These are phyloP conservation scores for Trametes maxima DNA, from an alignment of 768 basidiomycete genomes.

Conservation along the genomic window DNA sequence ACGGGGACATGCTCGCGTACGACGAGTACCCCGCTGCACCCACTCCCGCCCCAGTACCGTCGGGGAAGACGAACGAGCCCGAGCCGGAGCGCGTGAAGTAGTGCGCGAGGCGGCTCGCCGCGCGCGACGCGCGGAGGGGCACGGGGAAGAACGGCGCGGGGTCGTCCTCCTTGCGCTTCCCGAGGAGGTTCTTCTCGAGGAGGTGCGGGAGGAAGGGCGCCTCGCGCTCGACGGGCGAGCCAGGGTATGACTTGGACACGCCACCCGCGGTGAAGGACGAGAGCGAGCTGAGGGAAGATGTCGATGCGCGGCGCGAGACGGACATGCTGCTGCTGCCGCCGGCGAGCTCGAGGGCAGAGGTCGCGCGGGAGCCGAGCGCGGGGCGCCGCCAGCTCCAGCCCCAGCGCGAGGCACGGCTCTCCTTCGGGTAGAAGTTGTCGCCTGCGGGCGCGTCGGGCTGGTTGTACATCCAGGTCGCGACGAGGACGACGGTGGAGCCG, in stretches of 20 bases:
- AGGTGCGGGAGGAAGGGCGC: conserved; percentile 27
- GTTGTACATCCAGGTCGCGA: conserved; percentile 94
- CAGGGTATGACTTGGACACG: conserved; percentile 26
- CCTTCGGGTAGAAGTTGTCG: conserved; percentile 17
- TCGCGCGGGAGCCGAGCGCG: conserved; percentile 20
- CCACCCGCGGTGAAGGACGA: conserved; percentile 16
- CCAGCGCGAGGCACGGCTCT: conserved; percentile 21
- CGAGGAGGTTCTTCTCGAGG: conserved; percentile 28
- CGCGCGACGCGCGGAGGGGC: conserved; percentile 25
- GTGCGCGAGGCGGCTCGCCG: conserved; percentile 24
- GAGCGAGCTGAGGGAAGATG: conserved; percentile 32
- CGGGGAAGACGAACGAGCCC: conserved; percentile 23
- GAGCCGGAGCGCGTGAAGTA: conserved; percentile 25
- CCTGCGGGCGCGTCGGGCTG: conserved; percentile 46
- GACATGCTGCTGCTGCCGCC: conserved; percentile 22
- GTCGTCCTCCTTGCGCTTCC: conserved; percentile 27
- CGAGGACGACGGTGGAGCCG: conserved; percentile 81
- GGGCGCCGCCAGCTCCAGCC: conserved; percentile 29
- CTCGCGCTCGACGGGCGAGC: conserved; percentile 31
- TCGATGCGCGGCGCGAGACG: conserved; percentile 33
- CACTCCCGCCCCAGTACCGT: conserved; percentile 8
- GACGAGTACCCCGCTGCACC: conserved; percentile 17
- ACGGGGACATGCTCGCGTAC: conserved; percentile 17
- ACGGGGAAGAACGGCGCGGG: conserved; percentile 24
- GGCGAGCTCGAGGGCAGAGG: conserved; percentile 30